phyloP scores from a whole-genome alignment of 225 moss, liverwort and hornwort genomes.

The Physcomitrellopsis africana region DNA sequence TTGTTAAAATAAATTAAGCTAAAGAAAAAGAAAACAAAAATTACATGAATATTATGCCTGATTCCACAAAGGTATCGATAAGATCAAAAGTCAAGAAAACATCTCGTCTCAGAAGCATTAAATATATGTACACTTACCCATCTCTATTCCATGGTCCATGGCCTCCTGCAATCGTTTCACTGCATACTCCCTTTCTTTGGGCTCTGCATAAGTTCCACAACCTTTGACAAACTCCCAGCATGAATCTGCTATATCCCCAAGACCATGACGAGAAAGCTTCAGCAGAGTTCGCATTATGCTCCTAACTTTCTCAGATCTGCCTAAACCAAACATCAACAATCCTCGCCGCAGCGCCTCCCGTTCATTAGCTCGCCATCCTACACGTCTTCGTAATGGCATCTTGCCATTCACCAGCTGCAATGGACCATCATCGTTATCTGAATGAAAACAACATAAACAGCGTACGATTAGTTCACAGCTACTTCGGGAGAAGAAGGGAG shows the following conservation, averaged over 20 bases:
- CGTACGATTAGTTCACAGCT: constrained; percentile 11
- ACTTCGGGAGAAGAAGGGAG: not conserved
- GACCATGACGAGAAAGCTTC: constrained; percentile 78
- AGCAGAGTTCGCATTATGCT: constrained; percentile 68
- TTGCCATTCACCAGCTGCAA: constrained; percentile 60
- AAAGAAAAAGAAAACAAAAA: not conserved
- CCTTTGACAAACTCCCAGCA: constrained; percentile 81
- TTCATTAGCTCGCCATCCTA: constrained; percentile 83
- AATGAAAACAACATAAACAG: constrained; percentile 17
- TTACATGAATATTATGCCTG: not conserved
- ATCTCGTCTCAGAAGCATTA: constrained; percentile 5
- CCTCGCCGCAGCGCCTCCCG: constrained; percentile 79
- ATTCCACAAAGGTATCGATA: not conserved
- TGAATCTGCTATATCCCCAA: constrained; percentile 80
- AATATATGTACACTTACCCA: constrained; percentile 50
- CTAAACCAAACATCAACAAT: constrained; percentile 75
- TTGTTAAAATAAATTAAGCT: not conserved
- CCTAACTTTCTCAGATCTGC: constrained; percentile 76
- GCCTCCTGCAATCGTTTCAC: constrained; percentile 62
- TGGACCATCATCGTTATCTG: constrained; percentile 59
- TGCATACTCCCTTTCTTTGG: constrained; percentile 70
- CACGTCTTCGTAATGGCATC: constrained; percentile 70
- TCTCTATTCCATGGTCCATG: constrained; percentile 67
- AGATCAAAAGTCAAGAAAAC: constrained; percentile 6
- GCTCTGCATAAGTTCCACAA: constrained; percentile 69